Conservation (phyloP, 768 basidiomycete genomes). For the Galerina sulciceps region DNA sequence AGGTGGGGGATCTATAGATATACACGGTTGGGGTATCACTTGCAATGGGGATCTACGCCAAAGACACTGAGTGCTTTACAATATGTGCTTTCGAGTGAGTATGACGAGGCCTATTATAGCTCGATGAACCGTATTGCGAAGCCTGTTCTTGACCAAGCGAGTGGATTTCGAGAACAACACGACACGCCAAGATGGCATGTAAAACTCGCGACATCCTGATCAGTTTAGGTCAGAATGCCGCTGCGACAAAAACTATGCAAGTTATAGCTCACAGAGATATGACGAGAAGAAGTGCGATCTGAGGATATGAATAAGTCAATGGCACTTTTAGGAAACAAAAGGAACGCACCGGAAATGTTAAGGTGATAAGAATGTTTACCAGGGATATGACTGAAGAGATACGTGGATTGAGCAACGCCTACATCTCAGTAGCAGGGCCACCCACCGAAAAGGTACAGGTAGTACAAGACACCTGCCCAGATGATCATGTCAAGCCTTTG, state of each 20-base stretch:
- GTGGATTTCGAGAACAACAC: slow-evolving; percentile 20
- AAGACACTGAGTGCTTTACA: neutral
- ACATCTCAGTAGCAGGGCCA: neutral
- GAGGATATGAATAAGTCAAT: neutral
- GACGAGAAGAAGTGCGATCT: slow-evolving; percentile 19
- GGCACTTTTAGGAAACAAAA: neutral
- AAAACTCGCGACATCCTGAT: slow-evolving; percentile 19
- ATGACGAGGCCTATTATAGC: too few relatives aligned
- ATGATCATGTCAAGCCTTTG: neutral
- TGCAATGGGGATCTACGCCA: too few relatives aligned
- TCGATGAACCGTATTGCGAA: too few relatives aligned
- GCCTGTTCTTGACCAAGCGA: neutral
- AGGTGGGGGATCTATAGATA: slow-evolving; percentile 50
- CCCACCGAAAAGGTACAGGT: slow-evolving; percentile 25
- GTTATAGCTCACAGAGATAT: slow-evolving; percentile 18
- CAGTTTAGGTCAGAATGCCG: too few relatives aligned
- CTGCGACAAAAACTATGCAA: too few relatives aligned
- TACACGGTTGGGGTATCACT: neutral
- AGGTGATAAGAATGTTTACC: slow-evolving; percentile 20
- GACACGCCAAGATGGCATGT: slow-evolving; percentile 22
- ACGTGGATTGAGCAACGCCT: neutral
- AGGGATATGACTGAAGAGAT: slow-evolving; percentile 17
- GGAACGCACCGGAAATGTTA: slow-evolving; percentile 16
- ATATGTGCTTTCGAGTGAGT: neutral
- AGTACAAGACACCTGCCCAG: slow-evolving; percentile 22